Base-by-base conservation (phyloP, 2,329 filamentous ascomycete species). In the Beauveria sp. region DNA sequence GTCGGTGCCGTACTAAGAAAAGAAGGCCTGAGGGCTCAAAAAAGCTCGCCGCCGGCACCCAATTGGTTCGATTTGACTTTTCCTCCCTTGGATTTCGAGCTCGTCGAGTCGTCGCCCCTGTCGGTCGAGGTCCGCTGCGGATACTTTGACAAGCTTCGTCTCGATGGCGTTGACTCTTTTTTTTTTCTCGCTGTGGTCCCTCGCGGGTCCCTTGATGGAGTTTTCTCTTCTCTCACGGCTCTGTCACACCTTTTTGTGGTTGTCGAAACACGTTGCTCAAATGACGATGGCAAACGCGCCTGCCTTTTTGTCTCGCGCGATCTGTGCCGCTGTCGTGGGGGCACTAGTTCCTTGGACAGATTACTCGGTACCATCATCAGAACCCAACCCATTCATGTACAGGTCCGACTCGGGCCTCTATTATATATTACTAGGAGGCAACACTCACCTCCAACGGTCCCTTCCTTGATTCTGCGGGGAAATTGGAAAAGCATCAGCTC, bases 121-220 rank as follows among this genome's bases (percentile, higher is more conserved):
- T 53, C 46, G 22, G 50, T 48, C 56, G 18, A 60, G 58, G 43
- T 60, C 58, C 58, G 58, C 58, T 54, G 58, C 58, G 58, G 58
- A 60, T 48, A 60, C 58, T 16, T 28, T 60, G 41, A 59, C 40
- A 46, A 46, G 53, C 56, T 30, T 16, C 37, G 24, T 5, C 47
- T 37, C 40, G 37, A 52, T 59, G 48, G 47, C 47, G 48, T 37
- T 59, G n/a, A 24, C 22, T 24, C 22, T 59, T 9, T 52, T 52
- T 52, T 52, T 46, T 43, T 16, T 51, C 34, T 28, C 34, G 14
- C 20, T 47, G 16, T 50, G 40, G 14, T 57, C 24, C n/a, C 26
- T 50, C 44, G 12, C 43, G 20, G n/a, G 55, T 47, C 22, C 7
- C 44, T 57, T 40, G 16, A 26, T 47, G 18, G 22, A 30, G 28